Evolutionary conservation across 1,284 basidiomycete species (phyloP).

Genomic region (Xerocomus nothofagi): DNA sequence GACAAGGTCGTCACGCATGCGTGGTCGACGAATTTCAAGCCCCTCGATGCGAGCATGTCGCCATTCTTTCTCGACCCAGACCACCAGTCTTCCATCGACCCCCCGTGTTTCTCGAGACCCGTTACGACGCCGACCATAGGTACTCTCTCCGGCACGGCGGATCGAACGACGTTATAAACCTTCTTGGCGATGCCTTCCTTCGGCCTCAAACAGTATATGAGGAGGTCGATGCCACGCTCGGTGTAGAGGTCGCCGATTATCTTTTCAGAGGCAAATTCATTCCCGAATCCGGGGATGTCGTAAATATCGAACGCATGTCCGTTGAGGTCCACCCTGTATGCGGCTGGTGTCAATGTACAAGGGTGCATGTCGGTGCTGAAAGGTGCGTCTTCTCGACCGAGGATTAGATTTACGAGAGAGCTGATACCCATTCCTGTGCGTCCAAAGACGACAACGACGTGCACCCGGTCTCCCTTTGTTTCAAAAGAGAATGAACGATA

Average conservation of each 20-base stretch:
- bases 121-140: conserved; percentile 36
- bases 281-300: conserved; percentile 31
- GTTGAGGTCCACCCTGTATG: conserved; percentile 32
- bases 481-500: neutral
- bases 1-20: conserved; percentile 36
- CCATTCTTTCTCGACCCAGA: conserved; percentile 26
- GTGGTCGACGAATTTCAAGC: conserved; percentile 32
- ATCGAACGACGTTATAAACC: conserved; percentile 26
- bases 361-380: conserved; percentile 35
- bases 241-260: conserved; percentile 29
- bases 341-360: conserved; percentile 23
- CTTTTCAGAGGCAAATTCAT: conserved; percentile 25
- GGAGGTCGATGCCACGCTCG: conserved; percentile 33
- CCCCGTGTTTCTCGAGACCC: conserved; percentile 28
- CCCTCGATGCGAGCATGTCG: conserved; percentile 26
- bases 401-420: conserved; percentile 31
- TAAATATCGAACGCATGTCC: conserved; percentile 33
- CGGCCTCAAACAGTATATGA: conserved; percentile 30
- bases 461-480: conserved; percentile 33
- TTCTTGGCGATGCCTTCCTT: conserved; percentile 33
- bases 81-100: conserved; percentile 38
- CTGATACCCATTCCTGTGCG: conserved; percentile 35
- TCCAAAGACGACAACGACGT: conserved; percentile 34
- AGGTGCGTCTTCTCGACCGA: conserved; percentile 35
- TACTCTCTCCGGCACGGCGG: conserved; percentile 31